Conservation (phyloP, 78 protist genomes). For the Pigoraptor vietnamica region DNA sequence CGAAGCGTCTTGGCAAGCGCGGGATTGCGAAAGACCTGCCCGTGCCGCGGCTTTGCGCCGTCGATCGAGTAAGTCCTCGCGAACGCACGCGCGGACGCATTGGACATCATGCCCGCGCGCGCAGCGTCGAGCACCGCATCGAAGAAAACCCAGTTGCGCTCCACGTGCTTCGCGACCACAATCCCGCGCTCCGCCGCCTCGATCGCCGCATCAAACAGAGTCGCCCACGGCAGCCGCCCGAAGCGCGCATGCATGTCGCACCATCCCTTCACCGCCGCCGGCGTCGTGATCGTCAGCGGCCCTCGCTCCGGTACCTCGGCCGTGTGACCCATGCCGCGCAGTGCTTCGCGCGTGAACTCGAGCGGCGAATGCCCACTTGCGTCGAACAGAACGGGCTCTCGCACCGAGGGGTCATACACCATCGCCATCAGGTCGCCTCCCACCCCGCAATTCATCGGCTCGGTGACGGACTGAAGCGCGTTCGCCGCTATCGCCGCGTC, state of each 20-base stretch:
- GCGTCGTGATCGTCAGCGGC: not conserved
- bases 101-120: not conserved
- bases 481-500: not conserved
- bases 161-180: not conserved
- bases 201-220: not conserved
- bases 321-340: not conserved
- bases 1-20: not conserved
- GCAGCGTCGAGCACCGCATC: not conserved
- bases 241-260: not conserved
- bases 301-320: not conserved
- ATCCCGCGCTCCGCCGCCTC: not conserved
- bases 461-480: not conserved
- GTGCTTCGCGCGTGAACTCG: not conserved
- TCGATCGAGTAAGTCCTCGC: not conserved
- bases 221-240: not conserved
- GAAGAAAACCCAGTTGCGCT: not conserved
- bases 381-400: not conserved
- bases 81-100: not conserved
- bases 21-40: not conserved
- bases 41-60: not conserved
- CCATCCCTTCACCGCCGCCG: not conserved
- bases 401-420: not conserved
- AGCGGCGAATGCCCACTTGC: not conserved
- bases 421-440: not conserved
- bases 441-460: not conserved